Evolutionary conservation across 345 rosid genomes (phyloP).

Genomic region (Linum trigynum): DNA sequence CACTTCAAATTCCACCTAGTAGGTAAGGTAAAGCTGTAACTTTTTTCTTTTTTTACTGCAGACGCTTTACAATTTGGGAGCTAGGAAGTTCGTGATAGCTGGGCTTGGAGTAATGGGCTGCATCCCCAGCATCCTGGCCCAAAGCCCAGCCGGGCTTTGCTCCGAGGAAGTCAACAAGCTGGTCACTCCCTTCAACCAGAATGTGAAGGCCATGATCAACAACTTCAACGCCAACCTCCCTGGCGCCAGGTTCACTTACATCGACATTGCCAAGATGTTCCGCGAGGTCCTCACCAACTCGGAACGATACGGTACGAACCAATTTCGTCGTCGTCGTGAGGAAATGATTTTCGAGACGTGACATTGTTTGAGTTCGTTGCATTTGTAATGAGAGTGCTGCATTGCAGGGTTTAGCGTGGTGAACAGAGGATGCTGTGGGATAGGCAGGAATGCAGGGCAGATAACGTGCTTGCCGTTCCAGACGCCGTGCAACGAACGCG

Average conservation of each 20-base stretch:
- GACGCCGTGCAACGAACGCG: slow-evolving; percentile 68
- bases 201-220: slow-evolving; percentile 65
- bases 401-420: slow-evolving; percentile 56
- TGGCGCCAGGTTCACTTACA: slow-evolving; percentile 46
- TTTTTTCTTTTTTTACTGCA: neutral
- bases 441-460: slow-evolving; percentile 80
- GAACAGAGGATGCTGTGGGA: slow-evolving; percentile 83
- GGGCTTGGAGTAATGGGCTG: slow-evolving; percentile 95
- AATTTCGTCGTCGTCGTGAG: no score
- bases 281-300: slow-evolving; percentile 48
- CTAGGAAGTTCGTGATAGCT: slow-evolving; percentile 62
- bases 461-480: slow-evolving; percentile 91
- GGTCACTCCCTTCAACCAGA: slow-evolving; percentile 63
- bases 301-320: slow-evolving; percentile 46
- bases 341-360: neutral
- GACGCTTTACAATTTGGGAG: slow-evolving; percentile 72
- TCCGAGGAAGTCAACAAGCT: slow-evolving; percentile 76
- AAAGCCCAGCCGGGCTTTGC: slow-evolving; percentile 50
- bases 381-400: neutral
- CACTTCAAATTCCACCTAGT: no score
- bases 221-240: slow-evolving; percentile 60
- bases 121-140: slow-evolving; percentile 90
- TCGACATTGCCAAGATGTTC: slow-evolving; percentile 51
- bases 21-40: neutral
- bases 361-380: neutral